Conservation (phyloP, 345 rosid genomes). For the Lepidium sativum region DNA sequence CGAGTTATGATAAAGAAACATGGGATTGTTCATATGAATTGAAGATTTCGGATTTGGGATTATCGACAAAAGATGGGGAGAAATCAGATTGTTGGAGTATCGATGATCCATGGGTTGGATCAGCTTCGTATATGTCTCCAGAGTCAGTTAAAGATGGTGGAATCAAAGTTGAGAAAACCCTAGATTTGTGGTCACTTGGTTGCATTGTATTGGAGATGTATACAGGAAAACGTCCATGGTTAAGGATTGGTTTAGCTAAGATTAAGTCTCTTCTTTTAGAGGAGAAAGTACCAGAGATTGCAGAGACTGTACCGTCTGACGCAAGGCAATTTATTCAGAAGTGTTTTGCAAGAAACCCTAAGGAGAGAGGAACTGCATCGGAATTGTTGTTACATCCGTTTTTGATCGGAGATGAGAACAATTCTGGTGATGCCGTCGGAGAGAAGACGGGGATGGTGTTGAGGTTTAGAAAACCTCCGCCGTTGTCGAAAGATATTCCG, state of each 20-base stretch:
- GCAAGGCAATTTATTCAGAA: conserved; percentile 15
- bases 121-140: conserved; percentile 15
- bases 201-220: conserved; percentile 20
- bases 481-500: not conserved
- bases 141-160: not conserved
- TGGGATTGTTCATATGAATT: conserved; percentile 1
- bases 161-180: conserved; percentile 7
- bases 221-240: conserved; percentile 12
- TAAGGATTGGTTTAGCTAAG: not conserved
- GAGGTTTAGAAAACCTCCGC: conserved; percentile 7
- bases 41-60: conserved; percentile 25
- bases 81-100: not conserved
- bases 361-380: conserved; percentile 20
- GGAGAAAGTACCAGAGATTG: not conserved
- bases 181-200: conserved; percentile 30
- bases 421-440: not conserved
- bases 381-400: conserved; percentile 23
- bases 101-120: not conserved
- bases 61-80: not conserved
- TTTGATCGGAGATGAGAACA: not conserved
- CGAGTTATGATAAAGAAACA: conserved; percentile 10
- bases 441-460: conserved; percentile 9
- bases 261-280: not conserved
- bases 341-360: conserved; percentile 18
- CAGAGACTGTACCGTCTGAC: conserved; percentile 8